Evolutionary conservation across 192 early-diverging fungal species (phyloP).

Genomic region (Dissophora ornata): DNA sequence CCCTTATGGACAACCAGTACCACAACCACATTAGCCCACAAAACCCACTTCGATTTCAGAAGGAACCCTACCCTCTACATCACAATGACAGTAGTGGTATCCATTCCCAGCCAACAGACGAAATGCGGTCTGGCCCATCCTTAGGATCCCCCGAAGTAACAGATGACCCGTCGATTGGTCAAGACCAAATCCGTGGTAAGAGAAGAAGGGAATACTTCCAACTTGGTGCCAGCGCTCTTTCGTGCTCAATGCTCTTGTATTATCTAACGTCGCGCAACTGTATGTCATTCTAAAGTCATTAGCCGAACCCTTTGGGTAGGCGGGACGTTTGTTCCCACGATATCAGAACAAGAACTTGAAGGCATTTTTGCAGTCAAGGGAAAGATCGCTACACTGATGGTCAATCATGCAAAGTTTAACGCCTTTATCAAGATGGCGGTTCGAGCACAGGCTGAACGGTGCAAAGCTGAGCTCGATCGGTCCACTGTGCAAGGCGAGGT

Average conservation of each 20-base stretch:
- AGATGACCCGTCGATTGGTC: constrained; percentile 31
- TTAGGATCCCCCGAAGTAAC: constrained; percentile 2
- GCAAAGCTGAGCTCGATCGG: constrained; percentile 37
- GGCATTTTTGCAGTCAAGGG: constrained; percentile 51
- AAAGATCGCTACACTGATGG: constrained; percentile 51
- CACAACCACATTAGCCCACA: not conserved
- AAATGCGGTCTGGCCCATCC: not conserved
- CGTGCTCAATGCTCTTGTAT: no score
- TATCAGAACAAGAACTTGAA: constrained; percentile 39
- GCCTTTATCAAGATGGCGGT: constrained; percentile 60
- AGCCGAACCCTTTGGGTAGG: constrained; percentile 58
- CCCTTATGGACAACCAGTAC: not conserved
- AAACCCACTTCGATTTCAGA: not conserved
- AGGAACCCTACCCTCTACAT: not conserved
- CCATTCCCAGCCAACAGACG: no score
- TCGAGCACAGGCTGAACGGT: constrained; percentile 40
- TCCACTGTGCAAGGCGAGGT: constrained; percentile 34
- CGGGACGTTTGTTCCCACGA: constrained; percentile 44
- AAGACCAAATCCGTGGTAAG: constrained; percentile 50
- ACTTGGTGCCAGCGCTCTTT: no score
- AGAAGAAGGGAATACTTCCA: not conserved
- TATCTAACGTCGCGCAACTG: not conserved
- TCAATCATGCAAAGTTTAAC: constrained; percentile 58
- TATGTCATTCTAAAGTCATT: constrained; percentile 34
- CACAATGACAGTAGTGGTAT: constrained; percentile 1